These are phyloP conservation scores for Ochromonas danica DNA, from an alignment of 108 stramenopile species.

Conservation along the genomic window DNA sequence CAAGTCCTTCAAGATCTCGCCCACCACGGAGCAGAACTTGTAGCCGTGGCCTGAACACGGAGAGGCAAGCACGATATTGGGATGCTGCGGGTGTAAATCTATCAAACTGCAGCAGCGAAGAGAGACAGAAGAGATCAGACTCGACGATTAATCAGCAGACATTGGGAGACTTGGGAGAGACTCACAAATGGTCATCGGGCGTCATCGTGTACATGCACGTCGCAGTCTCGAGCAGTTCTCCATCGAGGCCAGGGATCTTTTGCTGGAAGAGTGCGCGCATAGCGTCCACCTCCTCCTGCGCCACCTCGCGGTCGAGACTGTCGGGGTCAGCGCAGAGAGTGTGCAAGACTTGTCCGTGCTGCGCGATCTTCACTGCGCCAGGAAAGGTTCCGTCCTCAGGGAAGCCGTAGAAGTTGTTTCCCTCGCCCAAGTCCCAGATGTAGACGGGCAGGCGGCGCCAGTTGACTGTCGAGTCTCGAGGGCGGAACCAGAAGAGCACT, in stretches of 20 bases:
- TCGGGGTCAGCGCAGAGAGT: background rate
- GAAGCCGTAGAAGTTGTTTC: conserved; percentile 12
- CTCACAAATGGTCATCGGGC: conserved; percentile 11
- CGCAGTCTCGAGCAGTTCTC: background rate
- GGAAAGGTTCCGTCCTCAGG: background rate
- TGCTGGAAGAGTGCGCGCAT: background rate
- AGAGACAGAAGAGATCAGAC: no score
- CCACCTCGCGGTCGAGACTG: background rate
- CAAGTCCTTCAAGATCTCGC: background rate
- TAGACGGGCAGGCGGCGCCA: no score
- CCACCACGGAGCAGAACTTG: conserved; percentile 19
- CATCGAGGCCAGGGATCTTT: background rate
- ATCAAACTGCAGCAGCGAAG: background rate
- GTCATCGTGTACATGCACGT: conserved; percentile 27
- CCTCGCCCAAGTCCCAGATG: conserved; percentile 21
- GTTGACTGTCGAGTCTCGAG: no score
- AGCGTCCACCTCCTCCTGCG: background rate
- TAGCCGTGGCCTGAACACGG: conserved; percentile 22
- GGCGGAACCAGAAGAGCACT: conserved; percentile 8
- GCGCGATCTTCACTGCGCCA: background rate
- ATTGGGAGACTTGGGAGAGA: background rate
- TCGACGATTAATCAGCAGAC: no score
- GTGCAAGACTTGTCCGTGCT: background rate
- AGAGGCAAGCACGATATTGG: background rate
- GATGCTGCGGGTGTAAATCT: background rate